Evolutionary conservation across 164 flowering plant genomes (phyloP), one percentile per base, ranked within the genome.

Genomic region (Piper betle): DNA sequence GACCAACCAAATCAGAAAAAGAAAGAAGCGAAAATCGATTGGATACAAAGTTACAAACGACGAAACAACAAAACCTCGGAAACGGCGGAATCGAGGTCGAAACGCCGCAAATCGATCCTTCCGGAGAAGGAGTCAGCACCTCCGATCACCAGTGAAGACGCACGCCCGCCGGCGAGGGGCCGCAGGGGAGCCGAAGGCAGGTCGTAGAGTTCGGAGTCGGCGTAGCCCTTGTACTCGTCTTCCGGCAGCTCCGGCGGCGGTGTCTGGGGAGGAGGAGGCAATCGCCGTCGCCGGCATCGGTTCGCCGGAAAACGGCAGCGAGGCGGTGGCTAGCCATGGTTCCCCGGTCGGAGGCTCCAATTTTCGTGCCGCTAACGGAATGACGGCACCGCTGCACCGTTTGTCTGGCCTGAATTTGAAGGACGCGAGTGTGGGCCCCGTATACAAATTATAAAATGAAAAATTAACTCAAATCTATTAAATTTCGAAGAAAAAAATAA

Each of bases 201-300:
- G 84, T 92, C 96, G 85, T 85, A 88, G 62, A 92, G 91, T 65
- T 87, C 86, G 38, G 96, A 84, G 76, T 88, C 98, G 8, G 78
- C 67, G 73, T 71, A 83, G 8, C 84, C 80, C 67, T 83, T 82
- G 77, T 92, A 92, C 73, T 92, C 95, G 16, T 76, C 76, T 42
- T 80, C 81, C 54, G 70, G 72, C 70, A 81, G 85, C 57, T 77
- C 76, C 10, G 86, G 85, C 0, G 95, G 96, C 1, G 75, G 95
- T 13, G 78, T 55, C 69, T 88, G 91, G 58, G 79, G 1, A 64
- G 64, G 53, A 92, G 75, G 11, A 88, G 81, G 50, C 81, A 77
- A 33, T 85, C 81, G 55, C 68, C 73, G 53, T 67, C 72, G 19
- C 79, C 82, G 58, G 75, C 74, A 7, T 58, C 46, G 33, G 78